Base-by-base conservation (phyloP, 495 filamentous ascomycete genomes). In the Clavariopsis aquatica region DNA sequence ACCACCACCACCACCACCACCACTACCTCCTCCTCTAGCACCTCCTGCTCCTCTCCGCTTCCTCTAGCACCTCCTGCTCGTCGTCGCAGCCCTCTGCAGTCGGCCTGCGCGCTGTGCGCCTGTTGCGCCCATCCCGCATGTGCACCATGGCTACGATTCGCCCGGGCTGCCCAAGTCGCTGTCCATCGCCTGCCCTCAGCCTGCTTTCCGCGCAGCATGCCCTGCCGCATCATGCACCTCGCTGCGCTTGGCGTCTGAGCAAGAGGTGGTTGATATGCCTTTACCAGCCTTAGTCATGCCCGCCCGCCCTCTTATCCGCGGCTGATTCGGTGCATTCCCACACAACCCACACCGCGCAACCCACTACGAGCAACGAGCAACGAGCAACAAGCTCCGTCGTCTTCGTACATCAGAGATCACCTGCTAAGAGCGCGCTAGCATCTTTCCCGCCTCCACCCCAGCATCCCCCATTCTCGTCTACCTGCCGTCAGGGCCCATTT, bases 381-480 rank as follows among this genome's bases (percentile, higher is more conserved):
- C n/a, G n/a, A n/a, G n/a, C n/a, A n/a, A n/a, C n/a, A n/a, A n/a
- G n/a, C n/a, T 29, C n/a, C 22, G 23, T 24, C 22, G 19, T 24
- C 29, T 20, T 20, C 20, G 17, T 22, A 53, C 34, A 12, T 13
- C 28, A 9, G 19, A 22, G 20, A n/a, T 3, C 47, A 41, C 23
- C 52, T 19, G 43, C 58, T 63, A 54, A 57, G 7, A 9, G 5
- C 38, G 15, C 52, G 17, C 22, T 53, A 73, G 72, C 55, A 66
- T 74, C 38, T 59, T 64, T 49, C 60, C 53, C 49, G 34, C 60
- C 27, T 31, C 49, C 12, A 29, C 47, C 19, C 22, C 49, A 13
- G 13, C 60, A 0, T 52, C 72, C 15, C 70, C 76, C 0, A 68
- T 78, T 19, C 61, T 80, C 23, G 52, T 80, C 45, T 75, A 74